Base-by-base conservation (phyloP, 2,329 filamentous ascomycete species). In the Claviceps purpurea region DNA sequence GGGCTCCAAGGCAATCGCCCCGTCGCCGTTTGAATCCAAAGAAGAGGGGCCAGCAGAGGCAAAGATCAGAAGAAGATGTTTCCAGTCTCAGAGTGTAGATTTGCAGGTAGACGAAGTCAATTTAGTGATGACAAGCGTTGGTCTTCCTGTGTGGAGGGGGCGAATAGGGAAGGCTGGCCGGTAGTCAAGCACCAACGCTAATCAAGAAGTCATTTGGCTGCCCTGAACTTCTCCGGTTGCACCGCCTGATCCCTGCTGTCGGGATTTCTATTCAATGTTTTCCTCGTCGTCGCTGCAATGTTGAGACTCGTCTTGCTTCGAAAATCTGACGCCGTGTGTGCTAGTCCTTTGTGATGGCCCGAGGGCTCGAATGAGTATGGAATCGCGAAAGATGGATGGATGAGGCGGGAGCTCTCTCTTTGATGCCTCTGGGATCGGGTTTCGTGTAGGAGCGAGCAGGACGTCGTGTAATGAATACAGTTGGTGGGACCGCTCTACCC, bases 1-100 rank as follows among this genome's bases (percentile, higher is more conserved):
- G 68, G 69, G 52, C 55, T 54, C 46, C 50, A 53, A 42, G 24
- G 51, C 34, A 30, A 18, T 40, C 39, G 34, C 46, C 42, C 49
- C 39, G 47, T 49, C 51, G 42, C 51, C 52, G 38, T 48, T 46
- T 11, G 14, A 20, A 24, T 13, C 24, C 34, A 22, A 11, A 49
- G 10, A 43, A 10, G 13, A 18, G 26, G 14, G 42, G 37, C 34
- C 22, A 39, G 37, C 39, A 41, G 40, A 47, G 18, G n/a, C 20
- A 5, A 14, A 30, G 1, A 30, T 18, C 41, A 6, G 8, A 16
- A 8, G 14, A 10, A 40, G 20, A n/a, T 10, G 7, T 20, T 8
- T 14, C 38, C 1, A 39, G 14, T 44, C 18, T 37, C 18, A 14
- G 18, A 39, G 39, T 43, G 48, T 13, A 22, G 38, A 22, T 43